Evolutionary conservation across 805 yeast genomes (phyloP).

Genomic region (Yarrowia osloensis): DNA sequence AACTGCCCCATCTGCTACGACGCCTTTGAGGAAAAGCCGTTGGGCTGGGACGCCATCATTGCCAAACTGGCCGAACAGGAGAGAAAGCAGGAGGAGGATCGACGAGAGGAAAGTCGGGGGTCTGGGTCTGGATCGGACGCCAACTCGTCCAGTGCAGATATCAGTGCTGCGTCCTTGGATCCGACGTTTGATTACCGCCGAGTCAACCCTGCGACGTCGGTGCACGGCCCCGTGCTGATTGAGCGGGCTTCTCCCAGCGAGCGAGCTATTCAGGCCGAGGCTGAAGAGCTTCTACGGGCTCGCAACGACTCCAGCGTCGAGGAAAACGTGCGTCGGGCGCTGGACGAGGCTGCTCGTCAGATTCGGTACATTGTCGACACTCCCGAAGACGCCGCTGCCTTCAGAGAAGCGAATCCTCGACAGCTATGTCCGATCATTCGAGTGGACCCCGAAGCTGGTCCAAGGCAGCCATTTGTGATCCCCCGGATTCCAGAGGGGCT

Average conservation of each 20-base stretch:
- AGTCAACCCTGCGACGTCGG: neutral
- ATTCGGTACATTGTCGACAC: conserved; percentile 17
- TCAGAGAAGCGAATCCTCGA: conserved; percentile 2
- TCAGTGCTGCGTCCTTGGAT: neutral
- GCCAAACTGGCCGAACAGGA: conserved; percentile 8
- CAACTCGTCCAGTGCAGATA: neutral
- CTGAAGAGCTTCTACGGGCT: conserved; percentile 13
- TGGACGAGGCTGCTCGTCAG: neutral
- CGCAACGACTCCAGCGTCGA: neutral
- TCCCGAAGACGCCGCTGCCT: conserved; percentile 6
- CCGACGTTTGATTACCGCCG: neutral
- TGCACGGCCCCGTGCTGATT: conserved; percentile 1
- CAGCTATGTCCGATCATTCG: conserved; percentile 14
- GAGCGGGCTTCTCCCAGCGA: neutral
- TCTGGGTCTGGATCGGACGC: neutral
- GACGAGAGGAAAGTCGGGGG: neutral
- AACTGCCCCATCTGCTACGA: conserved; percentile 26
- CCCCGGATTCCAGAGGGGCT: conserved; percentile 7
- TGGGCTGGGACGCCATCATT: conserved; percentile 21
- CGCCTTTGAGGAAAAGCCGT: conserved; percentile 9
- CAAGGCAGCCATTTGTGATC: neutral
- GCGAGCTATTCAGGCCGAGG: conserved; percentile 13
- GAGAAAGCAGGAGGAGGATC: neutral
- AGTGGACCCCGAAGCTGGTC: neutral
- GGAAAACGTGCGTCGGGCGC: neutral